phyloP scores from a whole-genome alignment of 805 yeast species.

The Yarrowia deformans region DNA sequence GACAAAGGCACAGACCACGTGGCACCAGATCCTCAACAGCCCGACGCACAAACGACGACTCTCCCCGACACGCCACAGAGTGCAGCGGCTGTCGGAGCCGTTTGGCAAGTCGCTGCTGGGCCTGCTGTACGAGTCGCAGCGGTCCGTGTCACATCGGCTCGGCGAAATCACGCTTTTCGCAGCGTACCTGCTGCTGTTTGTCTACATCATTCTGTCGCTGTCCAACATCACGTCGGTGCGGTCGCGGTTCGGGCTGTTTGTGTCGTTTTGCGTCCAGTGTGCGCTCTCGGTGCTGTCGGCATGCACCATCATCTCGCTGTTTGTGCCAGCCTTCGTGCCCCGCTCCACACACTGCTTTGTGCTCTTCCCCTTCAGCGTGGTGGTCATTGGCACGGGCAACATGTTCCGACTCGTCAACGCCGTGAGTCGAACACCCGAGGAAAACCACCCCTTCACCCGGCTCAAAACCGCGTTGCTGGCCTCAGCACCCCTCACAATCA shows the following conservation, averaged over 20 bases:
- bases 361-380: slow-evolving; percentile 54
- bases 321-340: slow-evolving; percentile 48
- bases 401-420: slow-evolving; percentile 56
- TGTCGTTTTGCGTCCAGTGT: slow-evolving; percentile 55
- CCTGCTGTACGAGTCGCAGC: slow-evolving; percentile 43
- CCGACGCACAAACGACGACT: slow-evolving; percentile 46
- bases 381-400: slow-evolving; percentile 58
- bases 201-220: slow-evolving; percentile 53
- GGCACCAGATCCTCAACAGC: slow-evolving; percentile 44
- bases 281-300: slow-evolving; percentile 50
- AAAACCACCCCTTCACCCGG: slow-evolving; percentile 53
- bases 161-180: slow-evolving; percentile 29
- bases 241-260: slow-evolving; percentile 57
- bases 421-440: slow-evolving; percentile 55
- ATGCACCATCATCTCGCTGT: slow-evolving; percentile 54
- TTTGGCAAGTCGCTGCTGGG: slow-evolving; percentile 41
- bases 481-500: slow-evolving; percentile 53
- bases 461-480: slow-evolving; percentile 52
- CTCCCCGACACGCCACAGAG: slow-evolving; percentile 46
- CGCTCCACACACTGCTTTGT: slow-evolving; percentile 52
- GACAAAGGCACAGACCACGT: slow-evolving; percentile 1
- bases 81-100: slow-evolving; percentile 41
- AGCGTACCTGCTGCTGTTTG: slow-evolving; percentile 48
- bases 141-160: slow-evolving; percentile 42
- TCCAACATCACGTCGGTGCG: slow-evolving; percentile 55